Percentiles rank a stretch among this genome's conserved stretches.
Conservation (phyloP, 495 filamentous ascomycete genomes). For the Aspergillus sclerotioniger region DNA sequence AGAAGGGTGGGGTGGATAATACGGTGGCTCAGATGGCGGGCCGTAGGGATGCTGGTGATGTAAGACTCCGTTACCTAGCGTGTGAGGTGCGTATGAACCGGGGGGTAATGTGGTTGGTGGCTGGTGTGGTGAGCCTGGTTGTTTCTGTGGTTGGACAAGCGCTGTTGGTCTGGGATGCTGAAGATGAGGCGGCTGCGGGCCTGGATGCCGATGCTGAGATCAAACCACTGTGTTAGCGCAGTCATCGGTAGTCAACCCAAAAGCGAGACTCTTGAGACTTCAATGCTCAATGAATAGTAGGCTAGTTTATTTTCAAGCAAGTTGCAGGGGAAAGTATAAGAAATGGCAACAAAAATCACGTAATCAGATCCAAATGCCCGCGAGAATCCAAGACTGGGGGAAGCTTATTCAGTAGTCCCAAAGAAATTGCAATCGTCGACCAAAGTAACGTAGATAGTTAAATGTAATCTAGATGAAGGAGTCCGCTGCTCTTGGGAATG, state of each 20-base stretch:
- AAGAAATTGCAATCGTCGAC: neutral
- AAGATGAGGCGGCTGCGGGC: constrained; percentile 38
- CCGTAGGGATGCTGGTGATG: constrained; percentile 54
- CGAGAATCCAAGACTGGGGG: neutral
- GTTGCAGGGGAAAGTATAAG: neutral
- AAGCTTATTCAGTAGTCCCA: neutral
- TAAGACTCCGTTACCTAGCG: constrained; percentile 40
- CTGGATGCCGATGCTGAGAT: constrained; percentile 34
- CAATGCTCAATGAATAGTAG: neutral
- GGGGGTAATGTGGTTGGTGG: constrained; percentile 48
- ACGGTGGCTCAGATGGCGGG: constrained; percentile 64
- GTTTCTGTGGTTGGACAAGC: constrained; percentile 65
- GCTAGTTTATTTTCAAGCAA: neutral
- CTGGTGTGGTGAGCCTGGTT: constrained; percentile 51
- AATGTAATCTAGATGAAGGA: neutral
- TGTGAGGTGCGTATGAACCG: constrained; percentile 57
- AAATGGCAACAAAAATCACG: neutral
- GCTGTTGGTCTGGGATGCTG: constrained; percentile 61
- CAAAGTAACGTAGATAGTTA: neutral
- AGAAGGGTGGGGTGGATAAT: constrained; percentile 67
- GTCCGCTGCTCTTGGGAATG: neutral
- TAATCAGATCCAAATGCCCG: neutral
- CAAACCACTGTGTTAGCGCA: constrained; percentile 14
- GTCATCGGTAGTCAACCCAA: neutral
- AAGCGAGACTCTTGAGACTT: neutral